phyloP scores from a whole-genome alignment of 2,329 filamentous ascomycete genomes.

The Colletotrichum noveboracense region DNA sequence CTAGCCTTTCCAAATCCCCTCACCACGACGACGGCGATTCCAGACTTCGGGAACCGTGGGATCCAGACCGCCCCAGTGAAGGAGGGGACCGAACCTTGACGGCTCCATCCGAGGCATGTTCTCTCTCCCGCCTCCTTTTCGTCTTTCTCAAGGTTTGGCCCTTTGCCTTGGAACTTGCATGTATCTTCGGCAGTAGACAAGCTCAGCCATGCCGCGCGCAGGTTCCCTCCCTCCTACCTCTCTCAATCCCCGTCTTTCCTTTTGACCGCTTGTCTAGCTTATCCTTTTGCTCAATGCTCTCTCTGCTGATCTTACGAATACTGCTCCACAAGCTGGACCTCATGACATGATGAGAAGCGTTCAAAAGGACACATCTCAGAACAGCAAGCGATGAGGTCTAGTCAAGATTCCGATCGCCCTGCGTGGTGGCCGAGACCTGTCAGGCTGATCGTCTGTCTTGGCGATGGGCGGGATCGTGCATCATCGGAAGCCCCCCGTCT shows the following conservation, averaged over 20 bases:
- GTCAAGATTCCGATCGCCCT: neutral
- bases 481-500: neutral
- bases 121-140: neutral
- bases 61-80: neutral
- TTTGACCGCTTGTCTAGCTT: neutral
- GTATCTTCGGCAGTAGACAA: neutral
- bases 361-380: neutral
- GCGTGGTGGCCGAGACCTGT: neutral
- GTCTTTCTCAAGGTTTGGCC: neutral
- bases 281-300: neutral
- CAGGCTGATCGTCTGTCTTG: slow-evolving; percentile 1
- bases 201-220: neutral
- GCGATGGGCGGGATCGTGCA: slow-evolving; percentile 11
- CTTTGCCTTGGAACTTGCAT: neutral
- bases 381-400: neutral
- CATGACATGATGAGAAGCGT: neutral
- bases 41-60: neutral
- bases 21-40: neutral
- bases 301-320: neutral
- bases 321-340: neutral
- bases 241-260: neutral
- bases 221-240: neutral
- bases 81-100: neutral
- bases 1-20: neutral
- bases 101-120: neutral